phyloP scores from a whole-genome alignment of 805 yeast genomes.

The Candida palmyrensis region DNA sequence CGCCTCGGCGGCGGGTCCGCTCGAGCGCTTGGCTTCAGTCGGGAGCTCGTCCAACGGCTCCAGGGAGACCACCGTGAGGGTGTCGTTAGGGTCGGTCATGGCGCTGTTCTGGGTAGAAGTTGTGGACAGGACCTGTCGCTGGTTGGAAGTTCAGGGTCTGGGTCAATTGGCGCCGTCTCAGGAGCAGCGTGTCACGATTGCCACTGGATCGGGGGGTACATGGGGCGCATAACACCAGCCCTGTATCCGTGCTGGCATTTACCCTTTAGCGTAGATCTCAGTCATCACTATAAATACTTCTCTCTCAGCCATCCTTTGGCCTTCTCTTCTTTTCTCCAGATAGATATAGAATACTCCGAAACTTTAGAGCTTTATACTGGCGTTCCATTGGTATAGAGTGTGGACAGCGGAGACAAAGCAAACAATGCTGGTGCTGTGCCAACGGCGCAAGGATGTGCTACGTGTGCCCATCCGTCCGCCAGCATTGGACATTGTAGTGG shows the following conservation, averaged over 20 bases:
- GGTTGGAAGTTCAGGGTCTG: too few relatives aligned
- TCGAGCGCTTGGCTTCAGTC: constrained; percentile 1
- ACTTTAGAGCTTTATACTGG: constrained; percentile 35
- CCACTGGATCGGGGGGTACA: too few relatives aligned
- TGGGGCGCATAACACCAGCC: constrained; percentile 1
- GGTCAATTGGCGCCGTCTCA: too few relatives aligned
- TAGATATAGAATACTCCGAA: constrained; percentile 29
- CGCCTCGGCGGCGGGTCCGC: background rate
- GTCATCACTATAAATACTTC: constrained; percentile 1
- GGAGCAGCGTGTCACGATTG: too few relatives aligned
- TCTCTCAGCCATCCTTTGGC: constrained; percentile 1
- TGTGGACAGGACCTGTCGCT: too few relatives aligned
- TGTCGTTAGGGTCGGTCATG: constrained; percentile 14
- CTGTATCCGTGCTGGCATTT: background rate
- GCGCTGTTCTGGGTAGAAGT: too few relatives aligned
- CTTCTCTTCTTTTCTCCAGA: constrained; percentile 14
- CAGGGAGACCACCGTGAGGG: constrained; percentile 24
- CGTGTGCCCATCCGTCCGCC: background rate
- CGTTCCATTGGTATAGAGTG: constrained; percentile 30
- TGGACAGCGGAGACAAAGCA: constrained; percentile 44
- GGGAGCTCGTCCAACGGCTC: constrained; percentile 24
- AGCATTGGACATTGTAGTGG: background rate
- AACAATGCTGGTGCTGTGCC: constrained; percentile 6
- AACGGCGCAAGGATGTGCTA: background rate
- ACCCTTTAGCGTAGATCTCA: constrained; percentile 1